Percentiles rank a stretch among this genome's conserved stretches.
Evolutionary conservation across 2,329 filamentous ascomycete genomes (phyloP).

Genomic region (Cytospora leucostoma): DNA sequence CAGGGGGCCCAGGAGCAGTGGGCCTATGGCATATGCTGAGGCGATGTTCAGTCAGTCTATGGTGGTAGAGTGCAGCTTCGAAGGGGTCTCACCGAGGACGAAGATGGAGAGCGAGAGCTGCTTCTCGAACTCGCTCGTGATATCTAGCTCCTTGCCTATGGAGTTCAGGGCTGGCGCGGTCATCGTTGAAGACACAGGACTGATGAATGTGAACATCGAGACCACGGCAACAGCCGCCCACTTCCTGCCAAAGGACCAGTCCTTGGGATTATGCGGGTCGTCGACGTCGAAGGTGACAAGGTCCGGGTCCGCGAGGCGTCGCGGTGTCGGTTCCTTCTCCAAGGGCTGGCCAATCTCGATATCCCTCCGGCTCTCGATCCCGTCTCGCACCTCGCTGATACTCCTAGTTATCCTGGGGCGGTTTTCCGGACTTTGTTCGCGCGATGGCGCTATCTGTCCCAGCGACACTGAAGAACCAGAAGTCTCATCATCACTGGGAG

Average conservation of each 20-base stretch:
- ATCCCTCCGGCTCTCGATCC: conserved; percentile 41
- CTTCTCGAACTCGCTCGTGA: conserved; percentile 41
- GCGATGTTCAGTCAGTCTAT: not conserved
- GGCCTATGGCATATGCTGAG: conserved; percentile 39
- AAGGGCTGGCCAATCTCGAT: conserved; percentile 37
- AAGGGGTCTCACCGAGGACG: conserved; percentile 39
- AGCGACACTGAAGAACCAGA: conserved; percentile 1
- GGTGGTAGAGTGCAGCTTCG: no score
- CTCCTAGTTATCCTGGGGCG: conserved; percentile 35
- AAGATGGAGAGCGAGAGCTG: conserved; percentile 55
- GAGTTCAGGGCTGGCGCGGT: conserved; percentile 37
- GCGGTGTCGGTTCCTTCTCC: conserved; percentile 20
- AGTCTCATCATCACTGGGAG: conserved; percentile 2
- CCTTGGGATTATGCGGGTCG: conserved; percentile 32
- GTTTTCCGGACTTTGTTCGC: conserved; percentile 5
- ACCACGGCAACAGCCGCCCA: conserved; percentile 36
- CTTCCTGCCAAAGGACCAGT: conserved; percentile 29
- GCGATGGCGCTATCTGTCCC: not conserved
- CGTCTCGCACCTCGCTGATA: conserved; percentile 44
- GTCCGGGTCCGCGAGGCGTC: conserved; percentile 20
- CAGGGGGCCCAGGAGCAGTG: conserved; percentile 52
- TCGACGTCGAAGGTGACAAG: conserved; percentile 30
- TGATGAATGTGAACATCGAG: conserved; percentile 53
- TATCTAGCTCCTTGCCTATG: conserved; percentile 45
- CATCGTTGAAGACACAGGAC: conserved; percentile 53